A percentile compares a stretch with the other conserved stretches of the same genome.
Evolutionary conservation across 495 filamentous ascomycete species (phyloP).

Genomic region (Lentithecium fluviatile): DNA sequence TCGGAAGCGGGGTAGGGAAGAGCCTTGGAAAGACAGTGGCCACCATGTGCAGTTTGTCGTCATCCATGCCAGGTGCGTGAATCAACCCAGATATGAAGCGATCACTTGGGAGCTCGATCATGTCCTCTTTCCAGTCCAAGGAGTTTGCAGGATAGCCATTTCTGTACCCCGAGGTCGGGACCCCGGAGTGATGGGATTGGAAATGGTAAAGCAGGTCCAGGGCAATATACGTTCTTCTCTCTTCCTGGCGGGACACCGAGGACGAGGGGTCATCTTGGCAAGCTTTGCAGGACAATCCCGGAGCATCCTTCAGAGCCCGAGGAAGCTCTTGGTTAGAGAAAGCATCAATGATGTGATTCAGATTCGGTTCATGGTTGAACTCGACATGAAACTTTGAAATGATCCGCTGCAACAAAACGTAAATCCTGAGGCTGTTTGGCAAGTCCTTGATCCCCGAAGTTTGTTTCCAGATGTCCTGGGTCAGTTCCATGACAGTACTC

Average conservation of each 20-base stretch:
- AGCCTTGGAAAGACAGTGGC: conserved; percentile 56
- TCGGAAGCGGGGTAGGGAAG: conserved; percentile 39
- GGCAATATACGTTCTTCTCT: conserved; percentile 57
- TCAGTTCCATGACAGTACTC: conserved; percentile 57
- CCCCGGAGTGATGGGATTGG: conserved; percentile 55
- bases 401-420: conserved; percentile 62
- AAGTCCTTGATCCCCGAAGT: conserved; percentile 62
- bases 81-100: conserved; percentile 50
- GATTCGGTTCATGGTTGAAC: conserved; percentile 55
- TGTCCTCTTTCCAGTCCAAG: conserved; percentile 65
- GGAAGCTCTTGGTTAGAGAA: conserved; percentile 64
- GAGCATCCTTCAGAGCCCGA: conserved; percentile 64
- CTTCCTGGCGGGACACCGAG: conserved; percentile 32
- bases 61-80: conserved; percentile 55
- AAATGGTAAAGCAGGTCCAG: conserved; percentile 68
- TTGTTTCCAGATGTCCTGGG: conserved; percentile 62
- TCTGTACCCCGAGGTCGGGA: conserved; percentile 35
- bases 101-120: conserved; percentile 65
- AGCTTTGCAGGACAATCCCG: conserved; percentile 63
- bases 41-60: conserved; percentile 55
- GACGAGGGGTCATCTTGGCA: conserved; percentile 42
- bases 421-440: conserved; percentile 60
- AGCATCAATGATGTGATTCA: conserved; percentile 65
- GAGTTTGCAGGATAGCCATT: conserved; percentile 29
- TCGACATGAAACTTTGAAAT: conserved; percentile 52